Base-by-base conservation (phyloP, 2,329 filamentous ascomycete species). In the Cylindrodendrum hubeiense region DNA sequence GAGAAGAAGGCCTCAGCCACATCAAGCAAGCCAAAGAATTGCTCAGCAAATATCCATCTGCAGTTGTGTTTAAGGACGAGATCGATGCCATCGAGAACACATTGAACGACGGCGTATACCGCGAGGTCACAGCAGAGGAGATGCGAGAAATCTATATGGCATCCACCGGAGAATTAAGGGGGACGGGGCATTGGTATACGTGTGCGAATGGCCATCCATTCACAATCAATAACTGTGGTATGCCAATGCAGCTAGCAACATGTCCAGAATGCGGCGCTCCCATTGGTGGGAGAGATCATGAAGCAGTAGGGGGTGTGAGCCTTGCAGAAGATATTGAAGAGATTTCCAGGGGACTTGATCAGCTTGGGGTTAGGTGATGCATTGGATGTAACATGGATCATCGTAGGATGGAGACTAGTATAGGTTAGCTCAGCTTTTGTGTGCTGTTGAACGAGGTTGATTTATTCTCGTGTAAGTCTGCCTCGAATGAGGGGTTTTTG, bases 211-310 rank as follows among this genome's bases (percentile, higher is more conserved):
- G 84, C 2, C 87, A 90, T 72, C 85, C 86, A 3, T 90, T 92
- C 67, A 87, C 89, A 0, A 83, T 92, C 33, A 89, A 89, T 1
- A 87, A 92, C 65, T 91, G 90, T 71, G 90, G 90, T 2, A 87
- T 88, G 83, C 87, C 90, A 0, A 90, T 91, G 87, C 66, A 93
- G 74, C 59, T 72, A 19, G 84, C 89, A 2, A 76, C 76, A 2
- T 93, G 91, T 68, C 89, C 90, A 0, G 85, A 92, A 67, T 93
- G 91, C 67, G 84, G 82, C 2, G 82, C 82, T 2, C 66, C 5
- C 1, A 68, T 70, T 15, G 67, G 67, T 2, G 68, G 67, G 3
- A 15, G 3, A 8, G 1, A 46, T 2, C 53, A 69, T 17, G 3
- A 5, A 7, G 4, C 50, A 1, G 4, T 56, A 5, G 55, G 50